Conservation (phyloP, 352 stramenopile genomes). For the Globisporangium paroecandrum region DNA sequence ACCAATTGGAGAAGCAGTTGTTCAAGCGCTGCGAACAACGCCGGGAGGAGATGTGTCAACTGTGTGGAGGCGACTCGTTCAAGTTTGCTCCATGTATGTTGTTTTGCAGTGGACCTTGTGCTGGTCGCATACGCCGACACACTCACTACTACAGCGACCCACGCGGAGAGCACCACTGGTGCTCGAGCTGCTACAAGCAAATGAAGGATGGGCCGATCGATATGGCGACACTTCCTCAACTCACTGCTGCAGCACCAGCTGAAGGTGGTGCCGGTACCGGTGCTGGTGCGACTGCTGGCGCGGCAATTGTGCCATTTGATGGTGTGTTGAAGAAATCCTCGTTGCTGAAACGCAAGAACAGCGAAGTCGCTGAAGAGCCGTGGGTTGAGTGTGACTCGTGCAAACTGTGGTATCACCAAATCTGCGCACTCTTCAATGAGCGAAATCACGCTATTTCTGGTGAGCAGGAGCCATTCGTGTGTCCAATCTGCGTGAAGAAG, state of each 20-base stretch:
- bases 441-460: conserved; percentile 94
- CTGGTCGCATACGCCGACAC: conserved; percentile 76
- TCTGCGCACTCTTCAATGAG: conserved; percentile 99
- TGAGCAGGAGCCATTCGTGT: conserved; percentile 85
- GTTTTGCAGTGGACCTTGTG: conserved; percentile 85
- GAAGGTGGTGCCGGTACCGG: conserved; percentile 28
- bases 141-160: conserved; percentile 88
- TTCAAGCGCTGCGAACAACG: conserved; percentile 83
- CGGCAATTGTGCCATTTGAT: conserved; percentile 36
- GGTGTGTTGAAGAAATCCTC: conserved; percentile 91
- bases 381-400: conserved; percentile 99
- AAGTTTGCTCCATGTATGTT: conserved; percentile 89
- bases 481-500: conserved; percentile 85
- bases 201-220: conserved; percentile 92
- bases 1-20: conserved; percentile 77
- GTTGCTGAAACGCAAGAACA: conserved; percentile 97
- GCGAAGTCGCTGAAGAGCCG: conserved; percentile 95
- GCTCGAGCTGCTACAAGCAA: conserved; percentile 86
- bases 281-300: conserved; percentile 18
- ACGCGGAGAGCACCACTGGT: conserved; percentile 83
- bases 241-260: conserved; percentile 54
- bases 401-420: conserved; percentile 99
- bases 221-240: conserved; percentile 75
- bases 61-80: conserved; percentile 87
- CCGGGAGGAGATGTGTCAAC: conserved; percentile 85